A percentile compares a stretch with the other conserved stretches of the same genome.
Evolutionary conservation across 2,329 filamentous ascomycete genomes (phyloP).

Genomic region (Endoconidiophora polonica): DNA sequence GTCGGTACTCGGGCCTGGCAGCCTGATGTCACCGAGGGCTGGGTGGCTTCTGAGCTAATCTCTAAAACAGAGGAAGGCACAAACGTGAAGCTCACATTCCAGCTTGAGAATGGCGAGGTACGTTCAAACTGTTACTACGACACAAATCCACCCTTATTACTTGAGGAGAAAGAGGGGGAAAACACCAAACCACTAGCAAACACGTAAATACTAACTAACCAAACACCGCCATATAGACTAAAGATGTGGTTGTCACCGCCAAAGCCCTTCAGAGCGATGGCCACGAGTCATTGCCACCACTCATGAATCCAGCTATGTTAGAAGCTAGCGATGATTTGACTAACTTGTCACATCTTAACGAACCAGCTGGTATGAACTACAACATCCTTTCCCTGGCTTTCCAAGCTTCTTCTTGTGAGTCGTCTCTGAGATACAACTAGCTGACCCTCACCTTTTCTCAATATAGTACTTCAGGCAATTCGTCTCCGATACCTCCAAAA

Average conservation of each 20-base stretch:
- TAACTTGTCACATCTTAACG: constrained; percentile 93
- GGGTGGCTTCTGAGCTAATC: constrained; percentile 88
- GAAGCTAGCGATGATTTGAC: constrained; percentile 97
- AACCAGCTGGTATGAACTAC: constrained; percentile 64
- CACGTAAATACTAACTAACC: neutral
- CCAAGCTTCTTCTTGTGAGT: too few relatives aligned
- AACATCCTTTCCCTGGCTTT: neutral
- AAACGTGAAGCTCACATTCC: constrained; percentile 76
- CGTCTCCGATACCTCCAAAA: constrained; percentile 93
- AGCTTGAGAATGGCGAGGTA: constrained; percentile 87
- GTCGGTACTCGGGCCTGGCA: constrained; percentile 97
- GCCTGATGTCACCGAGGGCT: constrained; percentile 87
- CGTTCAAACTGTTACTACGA: constrained; percentile 11
- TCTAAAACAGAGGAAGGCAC: constrained; percentile 70
- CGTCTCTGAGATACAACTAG: neutral
- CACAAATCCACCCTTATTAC: neutral
- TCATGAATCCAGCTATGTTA: constrained; percentile 97
- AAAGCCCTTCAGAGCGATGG: constrained; percentile 62
- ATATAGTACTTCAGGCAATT: constrained; percentile 83
- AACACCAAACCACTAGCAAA: neutral
- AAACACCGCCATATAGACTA: constrained; percentile 38
- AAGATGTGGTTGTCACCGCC: constrained; percentile 60
- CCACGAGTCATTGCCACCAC: constrained; percentile 64
- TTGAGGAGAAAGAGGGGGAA: too few relatives aligned
- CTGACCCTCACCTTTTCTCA: neutral